Conservation (phyloP, 495 filamentous ascomycete species). For the Xylaria acuta region DNA sequence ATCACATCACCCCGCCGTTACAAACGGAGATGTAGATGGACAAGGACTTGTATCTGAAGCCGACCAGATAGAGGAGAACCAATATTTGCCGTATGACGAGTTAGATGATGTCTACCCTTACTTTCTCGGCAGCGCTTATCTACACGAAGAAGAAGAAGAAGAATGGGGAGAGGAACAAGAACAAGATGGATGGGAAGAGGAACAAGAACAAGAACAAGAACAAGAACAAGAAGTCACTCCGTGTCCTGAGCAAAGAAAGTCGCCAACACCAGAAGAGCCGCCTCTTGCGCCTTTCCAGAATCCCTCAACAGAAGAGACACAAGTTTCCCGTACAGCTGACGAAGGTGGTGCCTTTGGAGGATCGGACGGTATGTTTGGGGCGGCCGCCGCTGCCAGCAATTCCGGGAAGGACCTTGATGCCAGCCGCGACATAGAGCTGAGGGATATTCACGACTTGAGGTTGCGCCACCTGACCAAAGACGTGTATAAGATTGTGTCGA, state of each 20-base stretch:
- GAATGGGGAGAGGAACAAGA: no score
- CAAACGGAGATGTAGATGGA: neutral
- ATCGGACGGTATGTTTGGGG: neutral
- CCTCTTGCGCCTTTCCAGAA: neutral
- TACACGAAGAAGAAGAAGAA: no score
- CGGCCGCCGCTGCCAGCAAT: neutral
- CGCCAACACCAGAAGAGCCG: neutral
- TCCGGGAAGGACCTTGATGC: neutral
- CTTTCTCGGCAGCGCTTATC: no score
- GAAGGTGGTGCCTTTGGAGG: neutral
- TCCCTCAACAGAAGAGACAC: neutral
- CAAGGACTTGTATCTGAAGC: neutral
- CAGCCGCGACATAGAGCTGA: conserved; percentile 33
- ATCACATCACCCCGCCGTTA: neutral
- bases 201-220: no score
- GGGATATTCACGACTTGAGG: conserved; percentile 39
- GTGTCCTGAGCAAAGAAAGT: neutral
- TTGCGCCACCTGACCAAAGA: conserved; percentile 36
- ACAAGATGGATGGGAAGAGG: no score
- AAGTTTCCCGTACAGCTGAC: neutral
- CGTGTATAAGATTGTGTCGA: conserved; percentile 39
- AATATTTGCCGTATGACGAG: neutral
- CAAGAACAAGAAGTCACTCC: no score
- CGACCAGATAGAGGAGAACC: neutral
- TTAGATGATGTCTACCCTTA: no score